Evolutionary conservation across 345 rosid genomes (phyloP).

Genomic region (Crucihimalaya himalaica): DNA sequence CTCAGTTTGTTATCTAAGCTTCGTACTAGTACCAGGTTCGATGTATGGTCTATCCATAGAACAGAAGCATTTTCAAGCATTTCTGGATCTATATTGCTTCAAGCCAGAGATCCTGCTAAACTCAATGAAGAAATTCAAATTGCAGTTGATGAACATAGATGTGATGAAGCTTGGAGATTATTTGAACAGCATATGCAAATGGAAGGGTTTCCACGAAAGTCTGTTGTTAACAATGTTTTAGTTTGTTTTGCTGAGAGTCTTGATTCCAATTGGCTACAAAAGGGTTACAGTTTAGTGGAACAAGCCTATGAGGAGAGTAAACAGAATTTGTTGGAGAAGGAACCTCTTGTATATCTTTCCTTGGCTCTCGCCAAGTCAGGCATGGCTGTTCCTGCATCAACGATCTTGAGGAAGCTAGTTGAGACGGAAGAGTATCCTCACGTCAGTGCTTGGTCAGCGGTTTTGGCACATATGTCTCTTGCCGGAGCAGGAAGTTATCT

Average conservation of each 20-base stretch:
- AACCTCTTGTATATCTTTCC: slow-evolving; percentile 72
- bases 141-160: slow-evolving; percentile 59
- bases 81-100: slow-evolving; percentile 66
- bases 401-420: slow-evolving; percentile 70
- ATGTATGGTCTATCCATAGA: slow-evolving; percentile 25
- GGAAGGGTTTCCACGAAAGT: slow-evolving; percentile 85
- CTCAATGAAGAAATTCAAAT: slow-evolving; percentile 58
- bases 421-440: slow-evolving; percentile 72
- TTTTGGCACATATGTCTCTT: slow-evolving; percentile 72
- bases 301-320: slow-evolving; percentile 70
- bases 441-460: slow-evolving; percentile 75
- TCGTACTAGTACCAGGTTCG: slow-evolving; percentile 10
- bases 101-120: slow-evolving; percentile 79
- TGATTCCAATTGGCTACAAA: slow-evolving; percentile 61
- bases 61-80: slow-evolving; percentile 45
- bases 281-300: slow-evolving; percentile 66
- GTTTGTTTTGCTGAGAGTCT: slow-evolving; percentile 62
- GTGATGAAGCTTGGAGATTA: slow-evolving; percentile 64
- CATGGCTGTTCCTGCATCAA: slow-evolving; percentile 72
- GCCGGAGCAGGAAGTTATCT: slow-evolving; percentile 76
- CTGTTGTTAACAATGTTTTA: slow-evolving; percentile 61
- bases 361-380: slow-evolving; percentile 73
- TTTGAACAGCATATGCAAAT: slow-evolving; percentile 74
- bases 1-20: slow-evolving; percentile 1
- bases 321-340: slow-evolving; percentile 73